These are phyloP conservation scores for Tuber borchii DNA, from an alignment of 495 filamentous ascomycete genomes.

Conservation along the genomic window DNA sequence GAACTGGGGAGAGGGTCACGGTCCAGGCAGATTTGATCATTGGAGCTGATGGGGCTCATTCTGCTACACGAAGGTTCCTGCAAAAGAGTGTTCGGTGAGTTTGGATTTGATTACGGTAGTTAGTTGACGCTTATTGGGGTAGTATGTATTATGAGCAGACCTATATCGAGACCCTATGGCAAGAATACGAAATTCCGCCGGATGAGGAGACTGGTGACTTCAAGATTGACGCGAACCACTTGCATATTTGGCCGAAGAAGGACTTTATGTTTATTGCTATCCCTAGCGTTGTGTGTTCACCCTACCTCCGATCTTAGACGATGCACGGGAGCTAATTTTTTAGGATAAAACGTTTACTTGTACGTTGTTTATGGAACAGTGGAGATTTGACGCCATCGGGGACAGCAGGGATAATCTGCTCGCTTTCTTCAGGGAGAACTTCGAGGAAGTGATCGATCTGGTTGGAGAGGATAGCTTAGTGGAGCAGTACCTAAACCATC, in stretches of 20 bases:
- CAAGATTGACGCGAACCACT: slow-evolving; percentile 75
- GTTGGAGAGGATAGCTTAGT: slow-evolving; percentile 63
- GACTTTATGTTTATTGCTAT: slow-evolving; percentile 98
- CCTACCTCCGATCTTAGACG: slow-evolving; percentile 14
- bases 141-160: slow-evolving; percentile 86
- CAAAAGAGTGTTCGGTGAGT: slow-evolving; percentile 64
- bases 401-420: slow-evolving; percentile 52
- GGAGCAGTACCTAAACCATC: slow-evolving; percentile 67
- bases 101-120: neutral
- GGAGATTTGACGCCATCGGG: slow-evolving; percentile 55
- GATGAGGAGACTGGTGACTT: slow-evolving; percentile 55
- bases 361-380: slow-evolving; percentile 76
- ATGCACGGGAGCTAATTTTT: slow-evolving; percentile 5
- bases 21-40: slow-evolving; percentile 85
- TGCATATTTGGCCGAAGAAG: slow-evolving; percentile 94
- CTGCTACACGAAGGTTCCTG: slow-evolving; percentile 76
- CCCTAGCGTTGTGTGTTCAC: slow-evolving; percentile 56
- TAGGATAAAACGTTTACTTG: slow-evolving; percentile 88
- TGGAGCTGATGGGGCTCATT: slow-evolving; percentile 95
- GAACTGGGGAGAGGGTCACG: slow-evolving; percentile 53
- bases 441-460: slow-evolving; percentile 82
- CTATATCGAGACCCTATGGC: slow-evolving; percentile 96
- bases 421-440: slow-evolving; percentile 67
- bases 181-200: slow-evolving; percentile 80
- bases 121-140: slow-evolving; percentile 35